Conservation (phyloP, 306 rosid genomes). For the Cotoneaster glaucophyllus region DNA sequence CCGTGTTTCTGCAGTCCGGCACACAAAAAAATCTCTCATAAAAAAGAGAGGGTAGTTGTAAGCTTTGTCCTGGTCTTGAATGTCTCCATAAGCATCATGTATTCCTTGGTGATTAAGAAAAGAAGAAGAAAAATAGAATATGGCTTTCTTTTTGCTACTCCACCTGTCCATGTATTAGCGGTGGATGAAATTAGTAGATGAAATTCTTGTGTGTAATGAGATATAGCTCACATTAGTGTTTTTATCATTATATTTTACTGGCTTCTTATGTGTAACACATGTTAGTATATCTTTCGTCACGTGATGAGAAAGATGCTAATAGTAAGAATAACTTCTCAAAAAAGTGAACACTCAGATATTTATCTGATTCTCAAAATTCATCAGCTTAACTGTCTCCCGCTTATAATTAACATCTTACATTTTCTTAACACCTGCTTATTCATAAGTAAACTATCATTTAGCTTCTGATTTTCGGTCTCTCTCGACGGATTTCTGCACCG, state of each 20-base stretch:
- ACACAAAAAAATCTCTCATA: too few relatives aligned
- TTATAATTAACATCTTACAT: background rate
- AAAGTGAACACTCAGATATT: too few relatives aligned
- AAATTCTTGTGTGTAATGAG: too few relatives aligned
- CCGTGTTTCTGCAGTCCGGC: accelerated
- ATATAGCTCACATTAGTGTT: too few relatives aligned
- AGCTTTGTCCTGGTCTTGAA: background rate
- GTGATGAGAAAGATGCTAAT: too few relatives aligned
- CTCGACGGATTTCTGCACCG: background rate
- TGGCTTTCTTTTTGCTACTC: background rate
- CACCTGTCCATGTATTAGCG: background rate
- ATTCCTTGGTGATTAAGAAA: background rate
- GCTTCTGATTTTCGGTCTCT: background rate
- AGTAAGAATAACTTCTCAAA: too few relatives aligned
- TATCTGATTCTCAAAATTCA: too few relatives aligned
- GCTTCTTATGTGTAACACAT: accelerated
- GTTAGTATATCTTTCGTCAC: too few relatives aligned
- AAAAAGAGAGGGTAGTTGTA: background rate
- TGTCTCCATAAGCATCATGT: background rate
- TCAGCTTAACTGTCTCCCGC: too few relatives aligned
- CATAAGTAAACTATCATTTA: background rate
- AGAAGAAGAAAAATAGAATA: background rate
- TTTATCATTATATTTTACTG: too few relatives aligned
- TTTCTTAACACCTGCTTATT: background rate
- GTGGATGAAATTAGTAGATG: too few relatives aligned